phyloP scores from a whole-genome alignment of 352 stramenopile genomes.

The Pythium sp. region DNA sequence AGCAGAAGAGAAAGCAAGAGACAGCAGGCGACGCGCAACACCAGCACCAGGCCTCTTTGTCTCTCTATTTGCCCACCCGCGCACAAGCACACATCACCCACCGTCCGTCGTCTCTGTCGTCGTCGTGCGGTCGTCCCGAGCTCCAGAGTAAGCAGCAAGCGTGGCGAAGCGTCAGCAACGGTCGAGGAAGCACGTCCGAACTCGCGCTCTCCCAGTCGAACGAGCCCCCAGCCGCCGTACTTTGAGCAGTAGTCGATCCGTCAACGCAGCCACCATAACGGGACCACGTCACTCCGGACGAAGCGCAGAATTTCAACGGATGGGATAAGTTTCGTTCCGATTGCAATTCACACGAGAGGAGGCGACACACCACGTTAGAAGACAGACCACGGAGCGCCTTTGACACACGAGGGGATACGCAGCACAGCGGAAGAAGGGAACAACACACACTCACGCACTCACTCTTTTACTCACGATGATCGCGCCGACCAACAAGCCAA shows the following conservation, averaged over 20 bases:
- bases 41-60: background rate
- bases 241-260: background rate
- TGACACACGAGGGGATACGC: conserved; percentile 6
- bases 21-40: background rate
- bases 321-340: conserved; percentile 38
- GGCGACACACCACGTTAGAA: conserved; percentile 13
- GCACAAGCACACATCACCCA: background rate
- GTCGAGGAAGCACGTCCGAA: conserved; percentile 1
- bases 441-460: background rate
- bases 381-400: conserved; percentile 1
- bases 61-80: background rate
- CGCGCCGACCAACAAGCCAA: conserved; percentile 83
- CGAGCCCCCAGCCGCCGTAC: background rate
- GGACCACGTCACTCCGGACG: conserved; percentile 22
- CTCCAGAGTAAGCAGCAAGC: conserved; percentile 13
- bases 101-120: conserved; percentile 1
- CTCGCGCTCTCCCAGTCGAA: background rate
- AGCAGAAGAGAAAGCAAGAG: background rate
- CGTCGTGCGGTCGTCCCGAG: conserved; percentile 8
- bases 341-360: conserved; percentile 26
- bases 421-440: conserved; percentile 1
- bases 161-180: conserved; percentile 13
- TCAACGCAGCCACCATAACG: conserved; percentile 20
- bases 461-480: conserved; percentile 47
- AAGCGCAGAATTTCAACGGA: conserved; percentile 27